Percentiles rank a stretch among this genome's conserved stretches.
Evolutionary conservation across 139 green algal genomes (phyloP).

Genomic region (Coccomyxa sp.): DNA sequence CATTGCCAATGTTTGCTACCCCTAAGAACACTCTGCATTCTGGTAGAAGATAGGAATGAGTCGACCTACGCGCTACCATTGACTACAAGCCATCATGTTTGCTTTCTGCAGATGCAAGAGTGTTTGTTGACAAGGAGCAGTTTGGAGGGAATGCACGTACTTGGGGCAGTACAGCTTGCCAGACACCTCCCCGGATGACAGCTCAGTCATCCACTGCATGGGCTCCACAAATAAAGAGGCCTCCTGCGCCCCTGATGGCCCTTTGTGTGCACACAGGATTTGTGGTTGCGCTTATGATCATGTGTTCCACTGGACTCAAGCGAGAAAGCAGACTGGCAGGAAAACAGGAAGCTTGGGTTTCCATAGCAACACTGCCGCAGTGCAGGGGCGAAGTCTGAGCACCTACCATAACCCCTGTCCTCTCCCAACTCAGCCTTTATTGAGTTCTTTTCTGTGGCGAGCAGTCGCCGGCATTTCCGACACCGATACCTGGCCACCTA

Average conservation of each 20-base stretch:
- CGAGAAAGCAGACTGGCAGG: too few species aligned
- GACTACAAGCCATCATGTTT: neutral
- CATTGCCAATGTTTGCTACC: too few species aligned
- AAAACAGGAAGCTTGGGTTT: too few species aligned
- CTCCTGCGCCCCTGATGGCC: conserved; percentile 10
- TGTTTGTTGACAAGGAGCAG: neutral
- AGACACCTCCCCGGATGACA: conserved; percentile 44
- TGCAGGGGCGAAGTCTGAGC: neutral
- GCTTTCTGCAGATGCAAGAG: neutral
- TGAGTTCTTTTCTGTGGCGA: conserved; percentile 56
- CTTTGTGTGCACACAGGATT: conserved; percentile 2
- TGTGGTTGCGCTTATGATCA: neutral
- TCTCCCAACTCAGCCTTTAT: conserved; percentile 24
- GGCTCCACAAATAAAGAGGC: conserved; percentile 75
- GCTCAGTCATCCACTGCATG: conserved; percentile 74
- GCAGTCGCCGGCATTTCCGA: conserved; percentile 63
- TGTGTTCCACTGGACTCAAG: neutral
- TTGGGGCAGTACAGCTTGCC: conserved; percentile 85
- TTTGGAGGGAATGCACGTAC: conserved; percentile 11
- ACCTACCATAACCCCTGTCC: conserved; percentile 5
- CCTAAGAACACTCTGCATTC: neutral
- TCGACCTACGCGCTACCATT: neutral
- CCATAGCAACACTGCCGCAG: too few species aligned
- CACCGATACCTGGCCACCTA: conserved; percentile 58
- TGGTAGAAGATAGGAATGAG: neutral